Percentiles rank a stretch among this genome's conserved stretches.
phyloP scores from a whole-genome alignment of 495 filamentous ascomycete genomes.

The Aspergillus diversus region DNA sequence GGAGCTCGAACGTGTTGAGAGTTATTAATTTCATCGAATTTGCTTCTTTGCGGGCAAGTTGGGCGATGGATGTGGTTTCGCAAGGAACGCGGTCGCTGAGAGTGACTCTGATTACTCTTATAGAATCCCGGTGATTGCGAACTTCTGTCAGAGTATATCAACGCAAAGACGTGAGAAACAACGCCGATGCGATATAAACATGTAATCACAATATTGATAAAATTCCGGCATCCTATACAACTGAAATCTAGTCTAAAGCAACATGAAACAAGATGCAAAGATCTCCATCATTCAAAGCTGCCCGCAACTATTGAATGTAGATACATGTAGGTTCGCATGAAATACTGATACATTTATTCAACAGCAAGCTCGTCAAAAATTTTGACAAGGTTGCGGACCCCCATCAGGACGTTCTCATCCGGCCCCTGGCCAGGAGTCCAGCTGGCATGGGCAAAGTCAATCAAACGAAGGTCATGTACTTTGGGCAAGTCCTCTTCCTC shows the following conservation, averaged over 20 bases:
- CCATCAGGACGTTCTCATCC: slow-evolving; percentile 81
- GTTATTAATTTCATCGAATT: too few relatives aligned
- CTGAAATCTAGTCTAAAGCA: not conserved
- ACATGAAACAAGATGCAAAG: not conserved
- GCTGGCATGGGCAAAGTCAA: slow-evolving; percentile 93
- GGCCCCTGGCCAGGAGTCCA: slow-evolving; percentile 86
- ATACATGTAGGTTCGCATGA: slow-evolving; percentile 1
- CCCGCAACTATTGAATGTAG: slow-evolving; percentile 36
- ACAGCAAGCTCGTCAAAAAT: slow-evolving; percentile 66
- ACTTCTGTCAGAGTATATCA: too few relatives aligned
- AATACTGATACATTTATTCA: slow-evolving; percentile 28
- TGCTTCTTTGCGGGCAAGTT: too few relatives aligned
- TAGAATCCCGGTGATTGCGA: too few relatives aligned
- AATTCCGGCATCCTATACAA: not conserved
- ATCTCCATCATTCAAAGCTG: slow-evolving; percentile 23
- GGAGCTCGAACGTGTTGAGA: too few relatives aligned
- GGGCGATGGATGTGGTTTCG: too few relatives aligned
- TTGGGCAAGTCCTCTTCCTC: slow-evolving; percentile 70
- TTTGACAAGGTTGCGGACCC: slow-evolving; percentile 72
- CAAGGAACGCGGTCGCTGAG: too few relatives aligned
- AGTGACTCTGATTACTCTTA: too few relatives aligned
- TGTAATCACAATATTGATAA: too few relatives aligned
- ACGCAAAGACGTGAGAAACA: too few relatives aligned
- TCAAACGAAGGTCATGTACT: slow-evolving; percentile 82
- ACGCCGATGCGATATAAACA: too few relatives aligned